These are phyloP conservation scores for Tolypocladium tundrense DNA, from an alignment of 2,329 filamentous ascomycete genomes.

Conservation along the genomic window DNA sequence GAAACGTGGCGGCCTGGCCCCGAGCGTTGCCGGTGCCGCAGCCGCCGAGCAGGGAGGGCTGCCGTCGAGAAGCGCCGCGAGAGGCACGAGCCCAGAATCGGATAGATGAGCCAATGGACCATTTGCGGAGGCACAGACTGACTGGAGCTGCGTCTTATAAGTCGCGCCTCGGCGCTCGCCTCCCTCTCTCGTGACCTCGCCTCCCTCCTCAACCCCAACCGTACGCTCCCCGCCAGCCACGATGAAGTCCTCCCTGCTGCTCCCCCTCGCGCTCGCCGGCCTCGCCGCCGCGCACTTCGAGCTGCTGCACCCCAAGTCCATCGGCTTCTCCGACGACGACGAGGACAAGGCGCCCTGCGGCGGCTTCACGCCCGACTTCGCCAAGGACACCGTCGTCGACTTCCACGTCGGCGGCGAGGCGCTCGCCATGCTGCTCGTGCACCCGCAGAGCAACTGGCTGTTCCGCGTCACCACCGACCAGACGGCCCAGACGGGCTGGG, in stretches of 20 bases:
- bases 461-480: slow-evolving; percentile 46
- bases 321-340: slow-evolving; percentile 38
- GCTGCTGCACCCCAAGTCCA: slow-evolving; percentile 34
- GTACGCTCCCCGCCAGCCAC: slow-evolving; percentile 6
- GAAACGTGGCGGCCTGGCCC: background rate
- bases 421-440: slow-evolving; percentile 35
- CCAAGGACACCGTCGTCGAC: slow-evolving; percentile 31
- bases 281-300: slow-evolving; percentile 43
- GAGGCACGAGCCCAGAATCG: background rate
- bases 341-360: slow-evolving; percentile 41
- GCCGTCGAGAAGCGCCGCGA: background rate
- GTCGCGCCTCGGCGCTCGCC: background rate
- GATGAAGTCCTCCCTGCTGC: slow-evolving; percentile 11
- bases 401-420: slow-evolving; percentile 49
- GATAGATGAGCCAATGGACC: background rate
- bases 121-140: background rate
- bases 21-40: background rate
- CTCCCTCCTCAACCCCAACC: background rate
- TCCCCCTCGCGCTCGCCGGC: slow-evolving; percentile 21
- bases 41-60: background rate
- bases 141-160: background rate
- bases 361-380: slow-evolving; percentile 37
- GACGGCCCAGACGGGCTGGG: slow-evolving; percentile 38
- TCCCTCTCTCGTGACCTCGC: background rate
- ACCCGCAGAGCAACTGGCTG: slow-evolving; percentile 44